Percentiles rank a stretch among this genome's conserved stretches.
phyloP scores from a whole-genome alignment of 495 filamentous ascomycete species.

The Neurospora africana region DNA sequence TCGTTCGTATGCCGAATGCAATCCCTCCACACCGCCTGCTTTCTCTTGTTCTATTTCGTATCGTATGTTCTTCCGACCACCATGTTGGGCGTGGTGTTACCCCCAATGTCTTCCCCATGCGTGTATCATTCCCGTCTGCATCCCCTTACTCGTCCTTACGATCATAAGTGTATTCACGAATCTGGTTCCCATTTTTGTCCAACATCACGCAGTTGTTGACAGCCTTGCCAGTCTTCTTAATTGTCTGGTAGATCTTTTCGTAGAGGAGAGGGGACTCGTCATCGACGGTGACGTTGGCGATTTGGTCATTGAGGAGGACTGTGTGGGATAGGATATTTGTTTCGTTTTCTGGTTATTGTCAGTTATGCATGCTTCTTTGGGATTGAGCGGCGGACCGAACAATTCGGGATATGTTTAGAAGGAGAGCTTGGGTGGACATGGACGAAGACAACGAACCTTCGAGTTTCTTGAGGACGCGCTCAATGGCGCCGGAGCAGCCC shows the following conservation, averaged over 20 bases:
- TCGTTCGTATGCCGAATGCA: background rate
- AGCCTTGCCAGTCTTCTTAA: conserved; percentile 92
- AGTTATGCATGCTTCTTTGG: background rate
- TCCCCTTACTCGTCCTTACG: background rate
- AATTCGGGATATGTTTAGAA: background rate
- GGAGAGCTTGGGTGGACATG: background rate
- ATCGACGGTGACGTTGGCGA: conserved; percentile 60
- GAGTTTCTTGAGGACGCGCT: conserved; percentile 88
- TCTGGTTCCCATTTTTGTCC: background rate
- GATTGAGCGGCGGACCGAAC: background rate
- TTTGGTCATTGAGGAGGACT: conserved; percentile 35
- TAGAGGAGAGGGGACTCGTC: conserved; percentile 46
- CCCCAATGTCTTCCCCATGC: background rate
- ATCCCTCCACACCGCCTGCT: background rate
- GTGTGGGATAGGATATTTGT: background rate
- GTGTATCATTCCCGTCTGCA: background rate
- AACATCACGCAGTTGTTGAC: conserved; percentile 58
- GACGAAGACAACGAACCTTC: conserved; percentile 51
- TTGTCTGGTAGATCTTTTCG: conserved; percentile 72
- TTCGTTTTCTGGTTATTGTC: conserved; percentile 14
- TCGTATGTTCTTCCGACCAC: background rate
- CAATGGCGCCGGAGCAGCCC: conserved; percentile 58
- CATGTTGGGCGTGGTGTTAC: background rate
- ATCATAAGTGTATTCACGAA: too few relatives aligned
- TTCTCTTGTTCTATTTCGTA: background rate